These are phyloP conservation scores for Penicillium sp. DNA, from an alignment of 2,329 filamentous ascomycete genomes.

Conservation along the genomic window DNA sequence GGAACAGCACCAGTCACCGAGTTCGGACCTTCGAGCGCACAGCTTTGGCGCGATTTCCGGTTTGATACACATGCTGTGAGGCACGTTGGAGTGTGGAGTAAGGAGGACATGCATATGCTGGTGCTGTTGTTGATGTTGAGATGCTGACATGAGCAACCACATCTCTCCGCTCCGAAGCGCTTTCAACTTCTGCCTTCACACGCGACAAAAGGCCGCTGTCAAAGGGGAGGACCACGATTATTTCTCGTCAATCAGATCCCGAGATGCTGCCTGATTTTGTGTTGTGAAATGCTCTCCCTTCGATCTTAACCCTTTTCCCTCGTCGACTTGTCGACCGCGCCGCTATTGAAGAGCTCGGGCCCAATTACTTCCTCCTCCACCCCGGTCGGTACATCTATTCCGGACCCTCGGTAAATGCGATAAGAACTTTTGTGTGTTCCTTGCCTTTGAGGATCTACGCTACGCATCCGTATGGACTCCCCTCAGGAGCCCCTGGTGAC, in stretches of 20 bases:
- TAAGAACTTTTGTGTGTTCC: not conserved
- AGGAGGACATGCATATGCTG: constrained; percentile 15
- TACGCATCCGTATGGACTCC: constrained; percentile 28
- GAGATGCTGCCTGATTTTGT: constrained; percentile 20
- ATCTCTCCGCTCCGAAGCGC: constrained; percentile 20
- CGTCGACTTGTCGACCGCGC: constrained; percentile 8
- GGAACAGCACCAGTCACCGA: not conserved
- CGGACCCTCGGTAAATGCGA: constrained; percentile 2
- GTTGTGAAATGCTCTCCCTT: constrained; percentile 19
- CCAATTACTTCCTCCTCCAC: not conserved
- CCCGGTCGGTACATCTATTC: constrained; percentile 8
- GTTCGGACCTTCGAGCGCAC: constrained; percentile 18
- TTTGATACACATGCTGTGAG: not conserved
- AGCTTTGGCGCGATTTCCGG: constrained; percentile 1
- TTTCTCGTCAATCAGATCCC: constrained; percentile 1
- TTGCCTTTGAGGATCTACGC: not conserved
- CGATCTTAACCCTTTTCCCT: constrained; percentile 9
- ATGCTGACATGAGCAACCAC: constrained; percentile 31
- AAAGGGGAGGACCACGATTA: constrained; percentile 6
- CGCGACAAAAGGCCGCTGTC: constrained; percentile 12
- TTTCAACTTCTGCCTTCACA: constrained; percentile 3
- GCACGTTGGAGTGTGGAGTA: constrained; percentile 5
- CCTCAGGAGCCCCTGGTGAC: constrained; percentile 32
- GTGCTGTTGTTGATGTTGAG: not conserved
- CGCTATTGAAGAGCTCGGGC: constrained; percentile 11